phyloP scores from a whole-genome alignment of 2,329 filamentous ascomycete genomes.

The Laburnicola sp. region DNA sequence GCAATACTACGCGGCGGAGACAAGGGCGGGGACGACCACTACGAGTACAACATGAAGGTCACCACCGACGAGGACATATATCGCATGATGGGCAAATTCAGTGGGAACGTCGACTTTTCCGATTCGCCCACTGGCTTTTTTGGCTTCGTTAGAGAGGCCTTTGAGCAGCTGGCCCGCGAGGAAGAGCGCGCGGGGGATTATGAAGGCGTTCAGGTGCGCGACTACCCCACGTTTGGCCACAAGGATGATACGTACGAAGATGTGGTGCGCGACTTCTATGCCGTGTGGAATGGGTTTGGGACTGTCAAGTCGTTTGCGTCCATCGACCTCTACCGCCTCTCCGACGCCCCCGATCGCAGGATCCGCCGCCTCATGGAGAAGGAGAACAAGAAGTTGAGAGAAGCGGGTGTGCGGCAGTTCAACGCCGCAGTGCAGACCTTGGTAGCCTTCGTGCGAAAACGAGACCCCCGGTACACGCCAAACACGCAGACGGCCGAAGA shows the following conservation, averaged over 20 bases:
- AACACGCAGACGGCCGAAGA: conserved; percentile 79
- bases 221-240: conserved; percentile 83
- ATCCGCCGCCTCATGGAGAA: conserved; percentile 88
- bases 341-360: conserved; percentile 84
- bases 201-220: conserved; percentile 61
- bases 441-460: conserved; percentile 84
- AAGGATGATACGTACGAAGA: conserved; percentile 75
- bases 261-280: conserved; percentile 79
- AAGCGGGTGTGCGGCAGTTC: conserved; percentile 82
- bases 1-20: conserved; percentile 74
- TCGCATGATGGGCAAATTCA: conserved; percentile 77
- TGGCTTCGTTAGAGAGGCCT: conserved; percentile 73
- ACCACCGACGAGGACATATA: conserved; percentile 82
- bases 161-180: conserved; percentile 77
- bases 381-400: conserved; percentile 83
- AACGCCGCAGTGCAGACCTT: conserved; percentile 89
- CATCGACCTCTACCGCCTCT: conserved; percentile 81
- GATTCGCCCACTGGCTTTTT: conserved; percentile 85
- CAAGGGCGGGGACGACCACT: conserved; percentile 53
- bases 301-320: conserved; percentile 87
- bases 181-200: conserved; percentile 75
- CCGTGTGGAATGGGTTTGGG: conserved; percentile 75
- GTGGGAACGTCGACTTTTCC: conserved; percentile 74
- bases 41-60: conserved; percentile 70
- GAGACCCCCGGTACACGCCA: conserved; percentile 81